Conservation (phyloP, 2,329 filamentous ascomycete genomes). For the Xylaria sp. region DNA sequence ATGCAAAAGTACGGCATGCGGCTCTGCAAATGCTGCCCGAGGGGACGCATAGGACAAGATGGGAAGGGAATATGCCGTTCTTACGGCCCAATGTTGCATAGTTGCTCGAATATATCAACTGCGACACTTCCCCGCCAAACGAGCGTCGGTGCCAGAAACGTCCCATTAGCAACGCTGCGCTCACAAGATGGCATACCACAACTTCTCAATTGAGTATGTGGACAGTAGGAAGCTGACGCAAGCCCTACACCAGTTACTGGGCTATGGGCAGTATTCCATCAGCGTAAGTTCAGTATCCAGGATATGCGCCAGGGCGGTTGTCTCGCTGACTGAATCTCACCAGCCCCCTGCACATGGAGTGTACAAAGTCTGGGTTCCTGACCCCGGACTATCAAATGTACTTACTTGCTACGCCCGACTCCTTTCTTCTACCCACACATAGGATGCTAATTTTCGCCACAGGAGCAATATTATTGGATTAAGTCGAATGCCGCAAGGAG, state of each 20-base stretch:
- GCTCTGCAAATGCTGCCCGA: neutral
- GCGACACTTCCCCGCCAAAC: no score
- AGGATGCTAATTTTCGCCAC: neutral
- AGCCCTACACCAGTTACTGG: neutral
- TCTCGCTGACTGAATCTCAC: neutral
- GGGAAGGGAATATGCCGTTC: no score
- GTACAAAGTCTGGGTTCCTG: neutral
- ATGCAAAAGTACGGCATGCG: neutral
- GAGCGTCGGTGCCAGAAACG: no score
- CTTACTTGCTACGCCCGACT: neutral
- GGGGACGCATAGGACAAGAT: neutral
- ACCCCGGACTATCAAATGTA: neutral
- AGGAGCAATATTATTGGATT: slow-evolving; percentile 1
- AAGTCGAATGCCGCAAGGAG: neutral
- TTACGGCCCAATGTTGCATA: neutral
- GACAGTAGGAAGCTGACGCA: neutral
- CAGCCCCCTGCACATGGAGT: neutral
- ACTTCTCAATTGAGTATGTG: neutral
- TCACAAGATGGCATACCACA: neutral
- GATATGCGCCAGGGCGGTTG: neutral
- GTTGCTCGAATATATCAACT: no score
- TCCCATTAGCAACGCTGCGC: no score
- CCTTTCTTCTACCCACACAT: neutral
- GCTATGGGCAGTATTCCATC: neutral
- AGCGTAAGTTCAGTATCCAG: neutral